Conservation (phyloP, 2,329 filamentous ascomycete genomes). For the Sporothrix luriei region DNA sequence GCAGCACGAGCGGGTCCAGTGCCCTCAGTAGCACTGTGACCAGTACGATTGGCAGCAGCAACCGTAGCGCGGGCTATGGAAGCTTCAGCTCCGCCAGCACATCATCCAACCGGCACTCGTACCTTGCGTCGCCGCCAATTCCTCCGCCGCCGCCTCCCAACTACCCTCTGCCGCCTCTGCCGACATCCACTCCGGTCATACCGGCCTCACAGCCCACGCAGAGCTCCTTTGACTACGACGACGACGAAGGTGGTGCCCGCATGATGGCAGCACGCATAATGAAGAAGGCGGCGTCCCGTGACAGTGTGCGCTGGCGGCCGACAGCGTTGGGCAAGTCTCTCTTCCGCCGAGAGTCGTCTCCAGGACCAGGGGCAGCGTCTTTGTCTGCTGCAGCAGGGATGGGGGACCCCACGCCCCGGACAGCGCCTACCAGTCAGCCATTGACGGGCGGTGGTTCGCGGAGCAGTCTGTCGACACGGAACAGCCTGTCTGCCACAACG, state of each 20-base stretch:
- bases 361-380: background rate
- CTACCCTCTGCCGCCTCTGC: background rate
- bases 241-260: constrained; percentile 19
- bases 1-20: constrained; percentile 29
- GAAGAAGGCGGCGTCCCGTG: constrained; percentile 11
- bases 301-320: constrained; percentile 27
- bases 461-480: constrained; percentile 5
- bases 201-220: background rate
- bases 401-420: background rate
- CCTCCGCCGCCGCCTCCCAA: constrained; percentile 1
- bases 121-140: background rate
- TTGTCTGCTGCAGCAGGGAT: background rate
- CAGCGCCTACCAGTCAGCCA: background rate
- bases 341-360: constrained; percentile 23
- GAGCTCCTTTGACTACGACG: constrained; percentile 37
- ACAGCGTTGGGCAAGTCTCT: constrained; percentile 25
- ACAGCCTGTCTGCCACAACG: constrained; percentile 27
- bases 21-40: constrained; percentile 10
- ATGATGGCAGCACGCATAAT: constrained; percentile 23
- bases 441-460: background rate
- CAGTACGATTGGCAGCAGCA: constrained; percentile 1
- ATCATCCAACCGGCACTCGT: constrained; percentile 24
- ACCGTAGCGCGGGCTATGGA: constrained; percentile 18
- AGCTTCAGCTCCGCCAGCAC: constrained; percentile 29
- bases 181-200: background rate